Conservation (phyloP, 225 moss, liverwort and hornwort genomes). For the Marchantia paleacea region DNA sequence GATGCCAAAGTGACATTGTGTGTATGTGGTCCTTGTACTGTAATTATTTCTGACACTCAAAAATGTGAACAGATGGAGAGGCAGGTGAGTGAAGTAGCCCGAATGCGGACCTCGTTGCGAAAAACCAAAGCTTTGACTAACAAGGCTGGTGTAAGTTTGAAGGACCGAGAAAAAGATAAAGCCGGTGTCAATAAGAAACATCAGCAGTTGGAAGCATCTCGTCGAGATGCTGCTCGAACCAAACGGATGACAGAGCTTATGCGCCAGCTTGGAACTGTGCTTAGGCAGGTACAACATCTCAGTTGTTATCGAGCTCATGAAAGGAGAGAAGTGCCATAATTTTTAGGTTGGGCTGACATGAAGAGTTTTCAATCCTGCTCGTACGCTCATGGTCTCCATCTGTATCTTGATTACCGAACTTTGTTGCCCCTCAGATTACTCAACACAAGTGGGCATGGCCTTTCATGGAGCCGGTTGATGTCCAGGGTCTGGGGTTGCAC, state of each 20-base stretch:
- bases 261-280: constrained; percentile 76
- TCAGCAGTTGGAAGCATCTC: constrained; percentile 56
- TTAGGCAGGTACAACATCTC: constrained; percentile 62
- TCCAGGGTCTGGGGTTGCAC: constrained; percentile 73
- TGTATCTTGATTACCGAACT: background rate
- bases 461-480: constrained; percentile 98
- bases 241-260: constrained; percentile 90
- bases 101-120: constrained; percentile 36
- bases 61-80: constrained; percentile 40
- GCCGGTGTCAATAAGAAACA: constrained; percentile 63
- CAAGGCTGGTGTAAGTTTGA: constrained; percentile 29
- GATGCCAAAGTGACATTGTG: background rate
- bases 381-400: background rate
- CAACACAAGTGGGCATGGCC: constrained; percentile 99
- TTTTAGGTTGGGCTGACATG: background rate
- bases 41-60: background rate
- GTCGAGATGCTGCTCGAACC: constrained; percentile 72
- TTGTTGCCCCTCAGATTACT: constrained; percentile 52
- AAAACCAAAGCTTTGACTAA: constrained; percentile 34
- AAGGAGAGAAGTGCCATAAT: background rate
- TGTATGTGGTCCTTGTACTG: background rate
- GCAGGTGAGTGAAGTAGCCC: constrained; percentile 47
- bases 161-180: constrained; percentile 87
- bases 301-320: background rate
- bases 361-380: background rate